Evolutionary conservation across 306 rosid species (phyloP), one percentile per base, ranked within the genome.

Genomic region (Rosa persica): DNA sequence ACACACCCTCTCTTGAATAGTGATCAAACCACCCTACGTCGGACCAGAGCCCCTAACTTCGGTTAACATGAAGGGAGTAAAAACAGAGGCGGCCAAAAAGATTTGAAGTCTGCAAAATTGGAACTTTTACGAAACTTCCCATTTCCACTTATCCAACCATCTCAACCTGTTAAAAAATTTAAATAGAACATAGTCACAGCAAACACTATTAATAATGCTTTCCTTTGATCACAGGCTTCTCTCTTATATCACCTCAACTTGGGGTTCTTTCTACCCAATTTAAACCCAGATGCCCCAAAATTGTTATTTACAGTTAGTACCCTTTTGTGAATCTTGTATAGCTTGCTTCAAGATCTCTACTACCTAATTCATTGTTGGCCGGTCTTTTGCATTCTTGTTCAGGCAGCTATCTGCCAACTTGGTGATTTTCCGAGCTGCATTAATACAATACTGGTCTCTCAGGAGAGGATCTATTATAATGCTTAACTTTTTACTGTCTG

Each of bases 321-420:
- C 58, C 40, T 36, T 76, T 85, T 88, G 77, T 55, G 92, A 89
- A 70, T 80, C 83, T 76, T 83, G 88, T 79, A 93, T 39, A 69
- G 99, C 97, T 83, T 82, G 80, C 78, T 88, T 86, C 90, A 96
- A 83, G 79, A 76, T 82, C 85, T 89, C 90, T 10, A 86, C 92
- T n/a, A 90, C 81, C 72, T 88, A 85, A 75, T 65, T 83, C 98
- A 91, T 96, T 16, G 89, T 52, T 39, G 99, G 99, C 68, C 98
- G 85, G 6, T 90, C 92, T 83, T 89, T 89, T 8, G 97, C 80
- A 67, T 85, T 88, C 90, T 90, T 96, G 79, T 69, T 86, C 74
- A 96, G 87, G 89, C 99, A 96, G 52, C 83, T 78, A 67, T 91
- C 90, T 2, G 99, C 99, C 82, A 96, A 83, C 76, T 85, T 89